A percentile compares a stretch with the other conserved stretches of the same genome.
phyloP scores from a whole-genome alignment of 129 eudicot genomes.

The Tagetes patula region DNA sequence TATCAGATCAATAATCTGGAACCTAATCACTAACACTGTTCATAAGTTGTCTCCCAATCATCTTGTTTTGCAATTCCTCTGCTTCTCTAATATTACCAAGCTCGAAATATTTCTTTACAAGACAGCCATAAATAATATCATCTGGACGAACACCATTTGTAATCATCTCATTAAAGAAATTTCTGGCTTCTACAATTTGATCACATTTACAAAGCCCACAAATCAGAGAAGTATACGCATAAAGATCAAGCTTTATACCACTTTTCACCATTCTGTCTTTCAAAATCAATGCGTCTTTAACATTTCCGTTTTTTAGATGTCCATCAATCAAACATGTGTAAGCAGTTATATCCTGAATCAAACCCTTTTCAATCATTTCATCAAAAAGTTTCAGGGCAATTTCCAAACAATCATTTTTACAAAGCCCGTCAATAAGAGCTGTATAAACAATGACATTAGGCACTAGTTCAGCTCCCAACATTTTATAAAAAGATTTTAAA shows the following conservation, averaged over 20 bases:
- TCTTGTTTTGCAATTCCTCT: slow-evolving; percentile 53
- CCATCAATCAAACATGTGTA: slow-evolving; percentile 84
- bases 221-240: slow-evolving; percentile 69
- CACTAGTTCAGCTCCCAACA: slow-evolving; percentile 50
- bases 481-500: slow-evolving; percentile 40
- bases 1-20: slow-evolving; percentile 12
- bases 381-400: slow-evolving; percentile 53
- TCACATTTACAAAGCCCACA: slow-evolving; percentile 65
- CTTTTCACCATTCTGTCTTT: slow-evolving; percentile 43
- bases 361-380: slow-evolving; percentile 67
- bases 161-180: slow-evolving; percentile 62
- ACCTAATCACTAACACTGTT: slow-evolving; percentile 31
- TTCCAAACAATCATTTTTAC: slow-evolving; percentile 54
- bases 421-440: slow-evolving; percentile 70
- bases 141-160: slow-evolving; percentile 65
- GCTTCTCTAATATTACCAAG: slow-evolving; percentile 64
- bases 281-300: slow-evolving; percentile 62
- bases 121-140: slow-evolving; percentile 64
- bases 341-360: slow-evolving; percentile 58
- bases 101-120: slow-evolving; percentile 63
- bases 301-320: slow-evolving; percentile 60
- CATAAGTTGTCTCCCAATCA: slow-evolving; percentile 48
- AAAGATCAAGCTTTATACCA: slow-evolving; percentile 72
- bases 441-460: slow-evolving; percentile 74
- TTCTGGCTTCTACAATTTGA: slow-evolving; percentile 53